Base-by-base conservation (phyloP, 768 basidiomycete genomes). In the Boletus pseudopeckii region DNA sequence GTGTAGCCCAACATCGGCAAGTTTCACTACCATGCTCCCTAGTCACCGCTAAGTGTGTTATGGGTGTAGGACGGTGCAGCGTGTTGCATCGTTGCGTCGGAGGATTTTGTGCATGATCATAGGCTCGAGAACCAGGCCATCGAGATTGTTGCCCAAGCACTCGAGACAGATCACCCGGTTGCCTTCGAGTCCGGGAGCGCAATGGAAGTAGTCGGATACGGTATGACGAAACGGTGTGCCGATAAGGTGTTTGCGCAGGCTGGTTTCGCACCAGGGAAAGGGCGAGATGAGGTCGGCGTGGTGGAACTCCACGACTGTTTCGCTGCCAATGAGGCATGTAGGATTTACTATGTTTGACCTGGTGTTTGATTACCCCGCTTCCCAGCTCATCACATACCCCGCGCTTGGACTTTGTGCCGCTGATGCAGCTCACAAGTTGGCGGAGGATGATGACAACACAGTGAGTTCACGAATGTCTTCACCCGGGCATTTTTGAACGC, bases 221-320 rank as follows among this genome's bases (percentile, higher is more conserved):
- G 77, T 49, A 93, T 93, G 89, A 78, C 87, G 3, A 83, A 85
- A 63, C 71, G 70, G 18, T 81, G 80, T 44, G 83, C 90, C 4
- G 81, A 89, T 61, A 74, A 83, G 48, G 86, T 83, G 1, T 93
- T 90, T 65, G 70, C 72, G 39, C 76, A 86, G 39, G 90, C 90
- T 14, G 88, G 88, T 4, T 85, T 91, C 61, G 72, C 72, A 8
- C 74, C 78, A 7, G 85, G 84, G 0, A 65, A 82, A 59, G 87
- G 74, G 6, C 72, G 90, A 41, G 82, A 89, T 53, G 78, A 86
- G 53, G 85, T 93, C 14, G 88, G 88, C n/a, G 89, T 92, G 0
- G 72, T 93, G 7, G 92, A 94, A 66, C 75, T 93, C 8, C 91
- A 93, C 55, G 91, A 93, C 61, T 93, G 92, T 66, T 93, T 92